Conservation (phyloP, 352 stramenopile genomes). For the Peronospora farinosa region DNA sequence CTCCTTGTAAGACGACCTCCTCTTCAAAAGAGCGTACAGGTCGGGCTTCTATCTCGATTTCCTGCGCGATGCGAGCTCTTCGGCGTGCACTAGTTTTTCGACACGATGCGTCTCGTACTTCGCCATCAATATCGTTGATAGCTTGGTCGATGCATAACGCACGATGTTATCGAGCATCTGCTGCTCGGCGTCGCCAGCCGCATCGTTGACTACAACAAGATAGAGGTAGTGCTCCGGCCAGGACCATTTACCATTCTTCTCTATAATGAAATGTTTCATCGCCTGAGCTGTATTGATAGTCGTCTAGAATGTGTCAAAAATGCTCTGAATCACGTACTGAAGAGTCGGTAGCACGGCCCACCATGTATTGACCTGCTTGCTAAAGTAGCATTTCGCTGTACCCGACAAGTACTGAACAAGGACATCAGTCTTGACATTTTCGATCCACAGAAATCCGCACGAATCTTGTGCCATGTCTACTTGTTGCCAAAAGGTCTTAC, state of each 20-base stretch:
- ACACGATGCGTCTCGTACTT: neutral
- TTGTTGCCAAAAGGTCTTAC: neutral
- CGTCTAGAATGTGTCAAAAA: conserved; percentile 4
- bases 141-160: neutral
- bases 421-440: too few relatives aligned
- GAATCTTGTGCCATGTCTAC: neutral
- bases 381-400: too few relatives aligned
- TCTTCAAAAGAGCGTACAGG: neutral
- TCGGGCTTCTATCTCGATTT: neutral
- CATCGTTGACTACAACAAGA: neutral
- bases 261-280: conserved; percentile 4
- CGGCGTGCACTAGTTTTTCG: neutral
- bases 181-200: neutral
- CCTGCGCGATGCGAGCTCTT: neutral
- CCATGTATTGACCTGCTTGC: too few relatives aligned
- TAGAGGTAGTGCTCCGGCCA: conserved; percentile 6
- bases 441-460: neutral
- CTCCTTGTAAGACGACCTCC: neutral
- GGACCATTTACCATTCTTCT: neutral
- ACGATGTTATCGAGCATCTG: neutral
- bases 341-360: too few relatives aligned
- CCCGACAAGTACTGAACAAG: too few relatives aligned
- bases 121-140: neutral
- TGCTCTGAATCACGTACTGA: conserved; percentile 2
- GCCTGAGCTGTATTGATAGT: conserved; percentile 3